Evolutionary conservation across 2,329 filamentous ascomycete species (phyloP), one percentile per base, ranked within the genome.

Genomic region (Herpotrichia juniperi): DNA sequence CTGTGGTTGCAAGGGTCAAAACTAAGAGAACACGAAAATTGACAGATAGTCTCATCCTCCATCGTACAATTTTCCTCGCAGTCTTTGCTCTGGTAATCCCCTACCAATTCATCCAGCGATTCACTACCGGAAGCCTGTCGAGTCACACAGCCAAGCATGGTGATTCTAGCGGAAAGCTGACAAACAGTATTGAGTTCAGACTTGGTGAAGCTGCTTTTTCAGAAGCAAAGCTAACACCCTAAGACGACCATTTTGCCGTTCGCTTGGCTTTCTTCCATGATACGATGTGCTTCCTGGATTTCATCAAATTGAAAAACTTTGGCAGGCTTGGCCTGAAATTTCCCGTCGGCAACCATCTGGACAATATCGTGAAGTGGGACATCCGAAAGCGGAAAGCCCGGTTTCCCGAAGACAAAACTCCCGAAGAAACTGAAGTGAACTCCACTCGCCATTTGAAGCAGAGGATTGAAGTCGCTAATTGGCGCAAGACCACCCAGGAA

Each of bases 351-450:
- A 42, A 76, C 67, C 58, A 72, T 74, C 16, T 54, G 43, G 5
- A 75, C 66, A 51, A 78, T 76, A 4, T 71, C 66, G 32, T 69
- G 67, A 26, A 79, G 53, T 5, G 74, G 76, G n/a, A 78, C 67
- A 17, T 61, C 63, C 0, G 69, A 71, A 25, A 78, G 43, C 6
- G 76, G 71, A 44, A 77, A 78, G 14, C 68, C 74, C 0, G 56
- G 53, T 2, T 46, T 66, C 4, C 69, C 75, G 30, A 78, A 61
- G 2, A 72, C 71, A 45, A 71, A 72, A 51, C 75, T 78, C 5
- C 72, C 68, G 57, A 78, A 79, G 25, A 79, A 66, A 51, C 72
- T 78, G 50, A 79, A 77, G 51, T 79, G 76, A n/a, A 79, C 75
- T 0, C 76, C 77, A 19, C 69, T 67, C 14, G 70, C 67, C 76